Evolutionary conservation across 208 protist species (phyloP).

Genomic region (Endotrypanum monterogeii): DNA sequence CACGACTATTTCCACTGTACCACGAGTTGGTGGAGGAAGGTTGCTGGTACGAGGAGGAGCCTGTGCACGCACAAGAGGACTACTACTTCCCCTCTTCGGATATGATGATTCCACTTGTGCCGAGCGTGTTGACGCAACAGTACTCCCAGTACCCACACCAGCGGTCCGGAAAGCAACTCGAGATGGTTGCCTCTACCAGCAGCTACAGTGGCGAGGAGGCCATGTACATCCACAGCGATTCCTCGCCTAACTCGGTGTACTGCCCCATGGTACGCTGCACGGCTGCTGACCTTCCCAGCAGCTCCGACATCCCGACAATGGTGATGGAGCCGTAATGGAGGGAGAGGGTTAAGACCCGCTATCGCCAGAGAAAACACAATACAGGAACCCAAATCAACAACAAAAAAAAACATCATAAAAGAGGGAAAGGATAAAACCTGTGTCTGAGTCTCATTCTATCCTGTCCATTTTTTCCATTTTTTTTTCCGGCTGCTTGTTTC

Average conservation of each 20-base stretch:
- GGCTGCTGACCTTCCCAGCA: constrained; percentile 30
- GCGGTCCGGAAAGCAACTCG: constrained; percentile 3
- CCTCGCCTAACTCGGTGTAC: constrained; percentile 14
- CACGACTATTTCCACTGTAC: constrained; percentile 35
- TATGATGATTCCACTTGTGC: constrained; percentile 33
- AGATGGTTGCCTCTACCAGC: constrained; percentile 18
- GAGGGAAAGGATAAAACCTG: not conserved
- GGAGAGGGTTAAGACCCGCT: too few species aligned
- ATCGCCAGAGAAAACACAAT: not conserved
- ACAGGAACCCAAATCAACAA: constrained; percentile 2
- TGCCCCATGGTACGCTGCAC: constrained; percentile 10
- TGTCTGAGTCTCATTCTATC: not conserved
- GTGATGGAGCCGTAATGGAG: constrained; percentile 33
- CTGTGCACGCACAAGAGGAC: constrained; percentile 14
- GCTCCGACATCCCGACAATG: constrained; percentile 26
- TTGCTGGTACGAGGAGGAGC: constrained; percentile 35
- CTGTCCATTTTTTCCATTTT: too few species aligned
- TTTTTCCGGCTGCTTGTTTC: too few species aligned
- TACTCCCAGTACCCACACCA: constrained; percentile 1
- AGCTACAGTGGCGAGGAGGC: constrained; percentile 32
- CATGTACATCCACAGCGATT: constrained; percentile 20
- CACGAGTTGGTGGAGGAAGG: constrained; percentile 13
- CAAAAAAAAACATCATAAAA: constrained; percentile 4
- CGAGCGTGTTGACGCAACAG: constrained; percentile 21
- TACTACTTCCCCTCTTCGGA: constrained; percentile 48